Percentiles rank a stretch among this genome's conserved stretches.
These are phyloP conservation scores for Cetraspora pellucida DNA, from an alignment of 192 early-diverging fungal species.

Conservation along the genomic window DNA sequence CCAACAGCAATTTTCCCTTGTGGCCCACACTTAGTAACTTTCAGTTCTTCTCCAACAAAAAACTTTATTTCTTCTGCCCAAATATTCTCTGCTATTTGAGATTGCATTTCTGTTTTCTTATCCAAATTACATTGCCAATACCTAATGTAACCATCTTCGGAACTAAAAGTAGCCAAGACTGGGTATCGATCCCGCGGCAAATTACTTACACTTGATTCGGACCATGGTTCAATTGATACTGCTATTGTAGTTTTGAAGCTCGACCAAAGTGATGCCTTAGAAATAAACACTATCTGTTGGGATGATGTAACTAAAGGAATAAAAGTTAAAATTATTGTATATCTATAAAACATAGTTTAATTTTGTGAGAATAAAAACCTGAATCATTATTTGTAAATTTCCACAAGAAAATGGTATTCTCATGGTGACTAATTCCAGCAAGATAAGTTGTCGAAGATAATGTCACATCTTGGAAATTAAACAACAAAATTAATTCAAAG, in stretches of 20 bases:
- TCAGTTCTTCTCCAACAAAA: slow-evolving; percentile 29
- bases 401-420: slow-evolving; percentile 31
- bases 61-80: slow-evolving; percentile 36
- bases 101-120: slow-evolving; percentile 33
- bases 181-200: neutral
- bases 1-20: slow-evolving; percentile 47
- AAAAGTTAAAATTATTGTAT: neutral
- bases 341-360: neutral
- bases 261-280: neutral
- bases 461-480: neutral
- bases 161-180: slow-evolving; percentile 43
- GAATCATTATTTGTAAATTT: neutral
- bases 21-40: slow-evolving; percentile 47
- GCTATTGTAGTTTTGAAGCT: neutral
- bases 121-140: slow-evolving; percentile 44
- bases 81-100: neutral
- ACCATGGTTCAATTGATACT: slow-evolving; percentile 19
- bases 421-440: slow-evolving; percentile 7
- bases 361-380: neutral
- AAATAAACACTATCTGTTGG: slow-evolving; percentile 3
- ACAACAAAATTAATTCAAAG: slow-evolving; percentile 22
- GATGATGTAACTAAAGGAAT: neutral
- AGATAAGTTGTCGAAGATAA: neutral
- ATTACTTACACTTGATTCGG: slow-evolving; percentile 6
- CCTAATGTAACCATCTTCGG: slow-evolving; percentile 41